phyloP scores from a whole-genome alignment of 306 rosid genomes.

The Vigna angularis region DNA sequence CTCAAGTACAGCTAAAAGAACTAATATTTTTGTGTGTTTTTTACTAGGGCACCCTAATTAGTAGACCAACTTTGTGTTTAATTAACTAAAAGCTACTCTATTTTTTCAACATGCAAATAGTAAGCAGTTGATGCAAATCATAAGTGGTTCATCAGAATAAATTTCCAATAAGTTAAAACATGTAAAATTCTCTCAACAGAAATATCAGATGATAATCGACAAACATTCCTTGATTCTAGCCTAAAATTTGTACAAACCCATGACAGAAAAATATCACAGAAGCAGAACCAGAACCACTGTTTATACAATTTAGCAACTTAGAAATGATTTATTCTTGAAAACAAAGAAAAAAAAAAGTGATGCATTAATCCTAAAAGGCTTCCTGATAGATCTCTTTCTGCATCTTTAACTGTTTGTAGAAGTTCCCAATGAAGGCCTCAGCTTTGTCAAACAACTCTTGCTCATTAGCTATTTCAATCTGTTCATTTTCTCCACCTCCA shows the following conservation, averaged over 20 bases:
- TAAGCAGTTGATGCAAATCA: no score
- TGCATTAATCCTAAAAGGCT: constrained; percentile 40
- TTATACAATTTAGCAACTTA: background rate
- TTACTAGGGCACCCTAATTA: no score
- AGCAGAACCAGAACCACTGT: constrained; percentile 16
- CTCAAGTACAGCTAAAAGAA: no score
- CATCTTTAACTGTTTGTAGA: constrained; percentile 82
- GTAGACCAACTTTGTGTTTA: no score
- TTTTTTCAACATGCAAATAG: no score
- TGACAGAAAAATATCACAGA: constrained; percentile 37
- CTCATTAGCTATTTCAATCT: constrained; percentile 41
- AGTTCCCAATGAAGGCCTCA: constrained; percentile 81
- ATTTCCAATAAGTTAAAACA: no score
- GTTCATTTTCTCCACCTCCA: constrained; percentile 56
- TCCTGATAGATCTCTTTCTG: constrained; percentile 68
- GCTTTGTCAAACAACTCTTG: constrained; percentile 82
- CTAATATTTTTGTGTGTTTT: no score
- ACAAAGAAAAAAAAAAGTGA: background rate
- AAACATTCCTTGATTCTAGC: constrained; percentile 24
- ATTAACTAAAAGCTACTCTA: no score
- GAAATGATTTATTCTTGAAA: background rate
- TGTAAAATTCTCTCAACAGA: background rate
- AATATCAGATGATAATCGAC: constrained; percentile 17
- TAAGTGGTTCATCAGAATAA: no score
- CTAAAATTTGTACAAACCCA: constrained; percentile 30